A percentile compares a stretch with the other conserved stretches of the same genome.
Conservation (phyloP, 2,329 filamentous ascomycete genomes). For the Coleophoma cylindrospora region DNA sequence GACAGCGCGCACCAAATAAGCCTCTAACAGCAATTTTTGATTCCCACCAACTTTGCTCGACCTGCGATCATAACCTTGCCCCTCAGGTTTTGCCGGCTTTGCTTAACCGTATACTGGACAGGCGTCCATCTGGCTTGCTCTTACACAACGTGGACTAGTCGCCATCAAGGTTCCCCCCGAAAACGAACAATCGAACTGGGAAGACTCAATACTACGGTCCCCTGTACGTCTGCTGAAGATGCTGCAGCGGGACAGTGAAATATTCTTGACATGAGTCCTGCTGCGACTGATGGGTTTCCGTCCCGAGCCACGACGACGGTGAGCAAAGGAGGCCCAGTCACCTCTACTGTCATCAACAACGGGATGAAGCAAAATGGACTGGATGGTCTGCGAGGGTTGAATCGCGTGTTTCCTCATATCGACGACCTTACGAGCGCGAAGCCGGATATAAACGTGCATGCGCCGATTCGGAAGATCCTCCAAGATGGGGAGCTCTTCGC, state of each 20-base stretch:
- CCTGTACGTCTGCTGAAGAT: conserved; percentile 9
- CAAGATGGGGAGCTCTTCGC: conserved; percentile 47
- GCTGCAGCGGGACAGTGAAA: conserved; percentile 6
- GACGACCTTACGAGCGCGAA: conserved; percentile 34
- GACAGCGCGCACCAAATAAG: too few species aligned
- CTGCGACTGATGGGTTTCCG: conserved; percentile 14
- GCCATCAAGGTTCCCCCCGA: too few species aligned
- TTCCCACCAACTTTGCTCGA: too few species aligned
- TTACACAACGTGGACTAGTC: too few species aligned
- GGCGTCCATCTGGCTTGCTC: too few species aligned
- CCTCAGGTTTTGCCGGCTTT: too few species aligned
- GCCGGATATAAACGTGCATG: conserved; percentile 24
- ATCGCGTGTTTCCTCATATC: conserved; percentile 32
- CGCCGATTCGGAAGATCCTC: conserved; percentile 48
- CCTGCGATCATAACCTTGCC: too few species aligned
- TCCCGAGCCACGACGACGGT: conserved; percentile 15
- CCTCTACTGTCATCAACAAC: conserved; percentile 10
- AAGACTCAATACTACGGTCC: background rate
- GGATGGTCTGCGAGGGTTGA: conserved; percentile 12
- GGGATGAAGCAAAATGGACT: conserved; percentile 8
- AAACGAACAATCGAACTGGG: too few species aligned
- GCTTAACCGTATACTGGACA: too few species aligned
- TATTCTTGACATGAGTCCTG: conserved; percentile 24
- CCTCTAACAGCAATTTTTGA: too few species aligned
- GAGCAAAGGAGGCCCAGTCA: conserved; percentile 18